Evolutionary conservation across 1,139 yeast genomes (phyloP).

Genomic region (Taiozyma sp.): DNA sequence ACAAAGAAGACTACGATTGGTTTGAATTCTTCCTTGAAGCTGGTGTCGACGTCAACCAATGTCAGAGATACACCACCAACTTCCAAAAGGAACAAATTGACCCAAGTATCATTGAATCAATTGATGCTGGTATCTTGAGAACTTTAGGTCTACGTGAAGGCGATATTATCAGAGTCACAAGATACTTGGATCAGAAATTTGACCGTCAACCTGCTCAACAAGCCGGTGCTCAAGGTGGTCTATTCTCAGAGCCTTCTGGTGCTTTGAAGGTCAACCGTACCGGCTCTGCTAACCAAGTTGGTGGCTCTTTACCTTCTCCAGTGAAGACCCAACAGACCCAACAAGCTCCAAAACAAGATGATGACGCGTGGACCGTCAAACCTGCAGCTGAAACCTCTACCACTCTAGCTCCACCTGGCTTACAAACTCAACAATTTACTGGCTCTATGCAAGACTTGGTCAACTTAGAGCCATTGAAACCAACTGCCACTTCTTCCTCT

Average conservation of each 20-base stretch:
- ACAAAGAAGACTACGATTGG: conserved; percentile 80
- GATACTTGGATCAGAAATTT: conserved; percentile 68
- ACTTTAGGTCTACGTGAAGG: conserved; percentile 94
- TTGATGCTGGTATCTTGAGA: conserved; percentile 75
- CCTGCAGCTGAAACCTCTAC: conserved; percentile 57
- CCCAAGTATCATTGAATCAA: conserved; percentile 75
- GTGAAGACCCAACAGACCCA: conserved; percentile 6
- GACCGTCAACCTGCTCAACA: conserved; percentile 36
- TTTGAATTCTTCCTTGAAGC: conserved; percentile 90
- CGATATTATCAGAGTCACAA: conserved; percentile 86
- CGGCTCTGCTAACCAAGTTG: conserved; percentile 23
- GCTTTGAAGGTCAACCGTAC: conserved; percentile 49
- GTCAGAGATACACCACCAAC: conserved; percentile 86
- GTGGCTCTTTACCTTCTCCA: conserved; percentile 24
- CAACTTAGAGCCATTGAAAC: conserved; percentile 64
- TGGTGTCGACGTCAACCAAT: conserved; percentile 90
- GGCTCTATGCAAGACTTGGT: conserved; percentile 86
- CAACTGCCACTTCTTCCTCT: conserved; percentile 31
- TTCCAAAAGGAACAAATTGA: conserved; percentile 91
- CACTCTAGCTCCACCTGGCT: conserved; percentile 14
- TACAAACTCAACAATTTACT: conserved; percentile 48
- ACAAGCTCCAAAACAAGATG: conserved; percentile 38
- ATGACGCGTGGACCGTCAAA: conserved; percentile 90
- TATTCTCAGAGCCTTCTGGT: conserved; percentile 72
- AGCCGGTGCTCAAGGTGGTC: conserved; percentile 41